These are phyloP conservation scores for Juglanconis oblonga DNA, from an alignment of 2,329 filamentous ascomycete species.

Conservation along the genomic window DNA sequence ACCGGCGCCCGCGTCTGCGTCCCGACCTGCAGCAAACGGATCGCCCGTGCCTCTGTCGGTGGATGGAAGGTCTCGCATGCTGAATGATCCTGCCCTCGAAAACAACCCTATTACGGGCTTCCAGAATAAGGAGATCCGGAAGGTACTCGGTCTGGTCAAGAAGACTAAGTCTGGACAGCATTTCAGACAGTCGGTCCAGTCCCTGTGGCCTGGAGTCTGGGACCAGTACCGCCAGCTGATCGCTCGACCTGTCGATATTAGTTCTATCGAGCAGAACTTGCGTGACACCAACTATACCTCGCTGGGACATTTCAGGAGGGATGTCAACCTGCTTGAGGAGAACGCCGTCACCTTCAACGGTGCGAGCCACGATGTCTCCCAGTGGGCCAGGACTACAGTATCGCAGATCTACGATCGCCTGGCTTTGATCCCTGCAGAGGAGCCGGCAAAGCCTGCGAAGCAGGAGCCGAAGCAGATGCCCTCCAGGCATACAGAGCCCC, in stretches of 20 bases:
- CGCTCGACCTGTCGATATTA: slow-evolving; percentile 77
- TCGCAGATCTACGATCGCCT: slow-evolving; percentile 50
- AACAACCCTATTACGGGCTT: slow-evolving; percentile 52
- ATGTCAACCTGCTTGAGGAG: slow-evolving; percentile 73
- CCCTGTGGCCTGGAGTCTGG: slow-evolving; percentile 71
- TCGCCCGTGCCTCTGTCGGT: slow-evolving; percentile 28
- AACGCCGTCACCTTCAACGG: slow-evolving; percentile 87
- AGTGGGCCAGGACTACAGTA: slow-evolving; percentile 52
- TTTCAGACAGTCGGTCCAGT: slow-evolving; percentile 77
- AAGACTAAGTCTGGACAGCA: slow-evolving; percentile 77
- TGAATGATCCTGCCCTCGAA: slow-evolving; percentile 42
- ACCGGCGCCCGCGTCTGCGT: slow-evolving; percentile 26
- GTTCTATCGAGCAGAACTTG: slow-evolving; percentile 76
- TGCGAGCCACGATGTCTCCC: slow-evolving; percentile 67
- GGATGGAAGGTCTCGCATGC: slow-evolving; percentile 29
- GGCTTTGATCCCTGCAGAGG: slow-evolving; percentile 42
- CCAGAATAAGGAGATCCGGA: slow-evolving; percentile 61
- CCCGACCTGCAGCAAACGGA: slow-evolving; percentile 26
- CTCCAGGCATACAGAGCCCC: slow-evolving; percentile 43
- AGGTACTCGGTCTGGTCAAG: slow-evolving; percentile 71
- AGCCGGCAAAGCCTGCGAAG: slow-evolving; percentile 61
- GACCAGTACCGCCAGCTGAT: slow-evolving; percentile 57
- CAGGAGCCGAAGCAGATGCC: slow-evolving; percentile 50
- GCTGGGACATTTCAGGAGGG: slow-evolving; percentile 69
- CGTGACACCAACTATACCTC: slow-evolving; percentile 66